Evolutionary conservation across 2,329 filamentous ascomycete species (phyloP).

Genomic region (Fusarium mexicanum): DNA sequence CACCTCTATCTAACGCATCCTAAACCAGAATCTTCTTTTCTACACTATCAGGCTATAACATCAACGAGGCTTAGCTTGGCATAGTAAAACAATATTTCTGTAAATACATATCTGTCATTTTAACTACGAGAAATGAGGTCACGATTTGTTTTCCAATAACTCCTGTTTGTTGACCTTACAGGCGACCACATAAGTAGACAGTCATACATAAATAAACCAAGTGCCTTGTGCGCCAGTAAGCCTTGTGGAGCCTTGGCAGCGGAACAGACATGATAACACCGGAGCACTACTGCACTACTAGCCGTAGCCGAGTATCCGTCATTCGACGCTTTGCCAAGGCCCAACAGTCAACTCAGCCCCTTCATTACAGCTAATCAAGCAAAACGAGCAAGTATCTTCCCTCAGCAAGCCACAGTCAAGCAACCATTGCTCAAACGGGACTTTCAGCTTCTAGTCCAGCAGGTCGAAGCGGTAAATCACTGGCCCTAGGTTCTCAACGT

Average conservation of each 20-base stretch:
- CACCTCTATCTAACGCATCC: too few species aligned
- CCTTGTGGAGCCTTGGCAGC: background rate
- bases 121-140: too few species aligned
- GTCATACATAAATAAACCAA: too few species aligned
- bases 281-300: background rate
- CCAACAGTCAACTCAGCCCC: background rate
- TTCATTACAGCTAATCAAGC: background rate
- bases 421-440: background rate
- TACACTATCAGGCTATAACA: too few species aligned
- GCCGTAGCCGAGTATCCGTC: background rate
- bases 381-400: too few species aligned
- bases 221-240: too few species aligned
- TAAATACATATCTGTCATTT: too few species aligned
- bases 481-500: background rate
- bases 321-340: background rate
- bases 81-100: too few species aligned
- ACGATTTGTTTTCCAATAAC: too few species aligned
- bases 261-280: background rate
- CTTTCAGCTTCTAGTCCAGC: background rate
- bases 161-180: background rate
- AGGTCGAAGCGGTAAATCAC: too few species aligned
- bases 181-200: background rate
- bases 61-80: too few species aligned
- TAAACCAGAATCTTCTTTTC: too few species aligned
- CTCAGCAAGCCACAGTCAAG: background rate